These are phyloP conservation scores for Colletotrichum horii DNA, from an alignment of 2,329 filamentous ascomycete genomes.

Conservation along the genomic window DNA sequence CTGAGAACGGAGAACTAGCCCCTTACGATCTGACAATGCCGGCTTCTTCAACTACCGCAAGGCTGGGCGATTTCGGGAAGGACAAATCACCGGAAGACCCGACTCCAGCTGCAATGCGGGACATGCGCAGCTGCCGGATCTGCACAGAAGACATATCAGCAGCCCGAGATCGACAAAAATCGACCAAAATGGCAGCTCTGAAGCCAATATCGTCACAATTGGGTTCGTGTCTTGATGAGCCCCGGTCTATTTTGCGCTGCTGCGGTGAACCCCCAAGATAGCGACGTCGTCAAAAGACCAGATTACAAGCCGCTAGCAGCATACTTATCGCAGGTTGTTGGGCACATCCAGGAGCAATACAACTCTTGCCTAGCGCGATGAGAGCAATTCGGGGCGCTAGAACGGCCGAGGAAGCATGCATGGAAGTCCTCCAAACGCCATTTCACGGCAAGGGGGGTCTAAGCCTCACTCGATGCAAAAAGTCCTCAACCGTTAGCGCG, in stretches of 20 bases:
- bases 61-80: not conserved
- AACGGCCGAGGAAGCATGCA: constrained; percentile 21
- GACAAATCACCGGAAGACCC: not conserved
- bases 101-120: not conserved
- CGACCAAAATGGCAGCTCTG: not conserved
- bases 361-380: constrained; percentile 5
- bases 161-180: not conserved
- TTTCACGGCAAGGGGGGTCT: constrained; percentile 6
- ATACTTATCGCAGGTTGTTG: not conserved
- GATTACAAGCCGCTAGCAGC: not conserved
- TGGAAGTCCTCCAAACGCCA: constrained; percentile 13
- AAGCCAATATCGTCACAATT: not conserved
- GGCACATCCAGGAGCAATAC: not conserved
- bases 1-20: not conserved
- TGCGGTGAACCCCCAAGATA: not conserved
- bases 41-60: constrained; percentile 4
- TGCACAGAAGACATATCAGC: not conserved
- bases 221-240: not conserved
- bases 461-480: constrained; percentile 22
- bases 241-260: not conserved
- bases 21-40: not conserved
- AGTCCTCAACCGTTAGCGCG: constrained; percentile 13
- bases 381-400: constrained; percentile 19
- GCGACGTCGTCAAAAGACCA: not conserved
- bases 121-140: not conserved